Percentiles rank a stretch among this genome's conserved stretches.
Conservation (phyloP, 192 early-diverging fungal genomes). For the Podila horticola region DNA sequence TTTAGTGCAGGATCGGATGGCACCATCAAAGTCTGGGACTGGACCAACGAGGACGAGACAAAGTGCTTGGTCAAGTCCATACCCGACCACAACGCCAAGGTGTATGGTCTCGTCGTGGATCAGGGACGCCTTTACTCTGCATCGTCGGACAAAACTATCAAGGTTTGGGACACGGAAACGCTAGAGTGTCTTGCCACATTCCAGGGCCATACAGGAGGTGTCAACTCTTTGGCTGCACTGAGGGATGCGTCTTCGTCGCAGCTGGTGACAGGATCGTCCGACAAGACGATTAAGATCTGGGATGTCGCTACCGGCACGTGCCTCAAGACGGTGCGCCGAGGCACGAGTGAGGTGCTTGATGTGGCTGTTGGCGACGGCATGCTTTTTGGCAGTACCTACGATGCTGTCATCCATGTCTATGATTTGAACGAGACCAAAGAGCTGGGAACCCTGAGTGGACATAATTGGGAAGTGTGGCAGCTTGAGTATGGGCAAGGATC, state of each 20-base stretch:
- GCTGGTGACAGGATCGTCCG: slow-evolving; percentile 40
- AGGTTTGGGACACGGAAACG: slow-evolving; percentile 61
- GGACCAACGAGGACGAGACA: slow-evolving; percentile 24
- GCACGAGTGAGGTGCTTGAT: slow-evolving; percentile 62
- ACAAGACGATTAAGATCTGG: slow-evolving; percentile 58
- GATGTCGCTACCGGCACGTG: slow-evolving; percentile 57
- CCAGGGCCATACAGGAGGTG: slow-evolving; percentile 61
- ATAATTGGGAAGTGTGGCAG: slow-evolving; percentile 75
- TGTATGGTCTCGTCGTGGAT: slow-evolving; percentile 59
- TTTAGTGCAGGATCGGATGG: slow-evolving; percentile 67
- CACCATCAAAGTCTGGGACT: slow-evolving; percentile 66
- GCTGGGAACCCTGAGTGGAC: slow-evolving; percentile 58
- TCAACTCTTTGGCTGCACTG: slow-evolving; percentile 61
- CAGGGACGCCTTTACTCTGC: slow-evolving; percentile 60
- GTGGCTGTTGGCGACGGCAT: slow-evolving; percentile 60
- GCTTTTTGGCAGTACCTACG: slow-evolving; percentile 66
- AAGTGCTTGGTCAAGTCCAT: slow-evolving; percentile 44
- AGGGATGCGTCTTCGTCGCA: slow-evolving; percentile 35
- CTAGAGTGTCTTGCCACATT: slow-evolving; percentile 60
- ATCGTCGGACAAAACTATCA: slow-evolving; percentile 64
- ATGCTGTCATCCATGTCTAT: slow-evolving; percentile 66
- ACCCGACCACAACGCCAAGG: slow-evolving; percentile 60
- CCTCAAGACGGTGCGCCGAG: slow-evolving; percentile 56
- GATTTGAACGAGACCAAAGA: slow-evolving; percentile 48
- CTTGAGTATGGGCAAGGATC: slow-evolving; percentile 59